These are phyloP conservation scores for Elymus sibiricus DNA, from an alignment of 176 grass and related monocot species.

Conservation along the genomic window DNA sequence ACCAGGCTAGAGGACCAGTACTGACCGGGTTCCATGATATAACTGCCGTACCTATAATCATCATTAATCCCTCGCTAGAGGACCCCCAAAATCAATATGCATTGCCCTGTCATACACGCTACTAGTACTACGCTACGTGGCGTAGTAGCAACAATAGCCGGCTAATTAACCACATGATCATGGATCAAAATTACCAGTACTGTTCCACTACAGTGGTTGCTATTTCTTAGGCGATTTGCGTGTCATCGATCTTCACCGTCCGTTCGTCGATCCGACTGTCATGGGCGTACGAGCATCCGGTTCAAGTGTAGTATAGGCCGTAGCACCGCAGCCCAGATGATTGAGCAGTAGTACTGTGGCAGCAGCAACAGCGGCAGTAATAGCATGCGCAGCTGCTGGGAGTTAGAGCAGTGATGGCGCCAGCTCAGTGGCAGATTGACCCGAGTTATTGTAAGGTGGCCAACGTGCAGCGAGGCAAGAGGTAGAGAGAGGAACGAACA, in stretches of 20 bases:
- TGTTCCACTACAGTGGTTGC: no score
- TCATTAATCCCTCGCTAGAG: background rate
- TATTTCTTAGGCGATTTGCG: no score
- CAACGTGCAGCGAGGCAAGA: background rate
- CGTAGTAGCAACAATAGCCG: background rate
- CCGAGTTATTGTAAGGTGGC: constrained; percentile 31
- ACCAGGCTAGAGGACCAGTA: background rate
- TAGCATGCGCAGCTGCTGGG: background rate
- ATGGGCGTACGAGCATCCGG: background rate
- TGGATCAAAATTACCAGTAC: background rate
- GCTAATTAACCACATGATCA: background rate
- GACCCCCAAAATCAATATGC: background rate
- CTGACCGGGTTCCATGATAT: background rate
- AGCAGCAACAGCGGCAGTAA: background rate
- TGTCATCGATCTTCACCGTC: background rate
- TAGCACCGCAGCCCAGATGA: background rate
- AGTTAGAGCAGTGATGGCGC: constrained; percentile 42
- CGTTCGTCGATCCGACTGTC: background rate
- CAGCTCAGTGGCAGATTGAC: constrained; percentile 37
- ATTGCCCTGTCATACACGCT: background rate
- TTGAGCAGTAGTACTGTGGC: background rate
- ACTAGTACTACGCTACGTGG: background rate
- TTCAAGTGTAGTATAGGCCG: background rate
- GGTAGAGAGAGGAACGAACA: background rate
- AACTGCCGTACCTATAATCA: background rate